These are phyloP conservation scores for Paraphaeosphaeria sporulosa DNA, from an alignment of 2,329 filamentous ascomycete genomes.

Conservation along the genomic window DNA sequence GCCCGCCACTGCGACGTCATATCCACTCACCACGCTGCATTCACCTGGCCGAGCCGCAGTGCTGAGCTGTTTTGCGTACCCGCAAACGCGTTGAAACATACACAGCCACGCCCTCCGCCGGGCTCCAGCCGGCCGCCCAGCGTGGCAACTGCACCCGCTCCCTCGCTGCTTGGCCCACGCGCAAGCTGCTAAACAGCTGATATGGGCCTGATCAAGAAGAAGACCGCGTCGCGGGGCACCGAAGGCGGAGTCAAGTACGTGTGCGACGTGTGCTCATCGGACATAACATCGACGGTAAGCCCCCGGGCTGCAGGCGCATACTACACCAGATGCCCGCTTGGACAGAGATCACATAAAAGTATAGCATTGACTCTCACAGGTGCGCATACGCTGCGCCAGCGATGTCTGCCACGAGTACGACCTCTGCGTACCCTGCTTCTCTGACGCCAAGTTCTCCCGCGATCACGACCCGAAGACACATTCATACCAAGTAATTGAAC, in stretches of 20 bases:
- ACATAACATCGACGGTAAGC: constrained; percentile 94
- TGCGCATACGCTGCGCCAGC: constrained; percentile 92
- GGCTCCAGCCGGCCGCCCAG: constrained; percentile 16
- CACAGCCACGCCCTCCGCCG: constrained; percentile 34
- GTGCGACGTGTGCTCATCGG: constrained; percentile 94
- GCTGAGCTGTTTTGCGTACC: background rate
- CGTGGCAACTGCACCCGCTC: constrained; percentile 20
- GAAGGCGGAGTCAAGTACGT: constrained; percentile 86
- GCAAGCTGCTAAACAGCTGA: constrained; percentile 17
- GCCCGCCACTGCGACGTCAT: constrained; percentile 3
- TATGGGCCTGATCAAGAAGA: constrained; percentile 97
- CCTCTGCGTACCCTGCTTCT: constrained; percentile 94
- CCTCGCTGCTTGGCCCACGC: constrained; percentile 21
- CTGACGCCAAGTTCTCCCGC: constrained; percentile 79
- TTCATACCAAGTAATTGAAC: constrained; percentile 92
- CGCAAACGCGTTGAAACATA: constrained; percentile 20
- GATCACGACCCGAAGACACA: constrained; percentile 88
- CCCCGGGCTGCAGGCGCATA: constrained; percentile 10
- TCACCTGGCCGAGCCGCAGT: background rate
- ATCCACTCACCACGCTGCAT: background rate
- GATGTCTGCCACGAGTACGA: constrained; percentile 90
- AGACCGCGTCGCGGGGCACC: constrained; percentile 82
- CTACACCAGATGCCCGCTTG: background rate
- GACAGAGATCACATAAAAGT: constrained; percentile 1
- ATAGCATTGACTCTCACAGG: constrained; percentile 60